Percentiles rank a stretch among this genome's conserved stretches.
phyloP scores from a whole-genome alignment of 495 filamentous ascomycete species.

The Lasiosphaeriaceae sp. region DNA sequence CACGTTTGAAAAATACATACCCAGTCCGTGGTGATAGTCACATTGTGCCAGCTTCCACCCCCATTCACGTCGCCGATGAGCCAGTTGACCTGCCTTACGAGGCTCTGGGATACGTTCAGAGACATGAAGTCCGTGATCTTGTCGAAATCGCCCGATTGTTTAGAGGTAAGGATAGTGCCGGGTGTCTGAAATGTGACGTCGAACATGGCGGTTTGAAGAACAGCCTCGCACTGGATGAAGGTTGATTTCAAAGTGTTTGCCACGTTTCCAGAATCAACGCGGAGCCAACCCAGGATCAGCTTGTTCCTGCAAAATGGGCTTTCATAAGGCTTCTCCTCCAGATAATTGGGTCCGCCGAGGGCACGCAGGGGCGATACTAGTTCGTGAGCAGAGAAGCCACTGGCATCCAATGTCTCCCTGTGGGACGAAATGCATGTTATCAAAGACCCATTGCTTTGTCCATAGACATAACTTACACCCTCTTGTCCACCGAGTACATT shows the following conservation, averaged over 20 bases:
- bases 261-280: background rate
- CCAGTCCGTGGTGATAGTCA: background rate
- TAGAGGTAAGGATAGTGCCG: constrained; percentile 15
- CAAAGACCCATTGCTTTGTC: too few species aligned
- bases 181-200: constrained; percentile 28
- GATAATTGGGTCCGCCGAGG: too few species aligned
- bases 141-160: background rate
- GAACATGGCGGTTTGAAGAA: constrained; percentile 27
- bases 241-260: constrained; percentile 2
- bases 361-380: background rate
- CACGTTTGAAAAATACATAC: too few species aligned
- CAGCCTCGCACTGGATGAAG: constrained; percentile 32
- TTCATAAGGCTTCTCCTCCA: background rate
- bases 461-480: too few species aligned
- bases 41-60: background rate
- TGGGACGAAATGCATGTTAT: too few species aligned
- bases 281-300: constrained; percentile 24
- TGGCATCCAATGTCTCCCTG: too few species aligned
- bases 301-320: constrained; percentile 3
- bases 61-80: background rate
- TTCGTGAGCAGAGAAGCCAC: too few species aligned
- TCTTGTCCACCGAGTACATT: too few species aligned
- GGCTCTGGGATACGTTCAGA: background rate
- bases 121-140: background rate
- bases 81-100: background rate